Evolutionary conservation across 805 yeast species (phyloP), one percentile per base, ranked within the genome.

Genomic region (Wickerhamiella spandovensis): DNA sequence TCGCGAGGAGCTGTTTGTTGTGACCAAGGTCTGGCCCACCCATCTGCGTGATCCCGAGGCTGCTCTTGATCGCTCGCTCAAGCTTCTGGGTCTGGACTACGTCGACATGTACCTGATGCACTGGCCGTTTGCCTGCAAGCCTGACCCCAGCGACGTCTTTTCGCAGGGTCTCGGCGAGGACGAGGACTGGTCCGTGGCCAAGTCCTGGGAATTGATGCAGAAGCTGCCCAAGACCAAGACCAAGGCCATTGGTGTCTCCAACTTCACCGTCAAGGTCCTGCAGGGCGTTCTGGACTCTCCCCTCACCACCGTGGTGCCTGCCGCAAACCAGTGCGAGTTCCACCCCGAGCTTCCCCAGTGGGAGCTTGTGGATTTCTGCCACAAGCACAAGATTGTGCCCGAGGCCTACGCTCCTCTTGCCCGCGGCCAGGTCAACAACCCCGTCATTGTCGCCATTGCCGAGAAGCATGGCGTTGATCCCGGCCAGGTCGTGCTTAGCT

Each of bases 351-450:
- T 81, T 49, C 85, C 85, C 37, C 89, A 83, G 63, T 68, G 64
- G 10, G 79, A 79, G 53, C 69, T 84, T 54, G 63, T 74, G 43
- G 73, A 75, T 28, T 79, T 63, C 66, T 72, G 79, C 64, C 65
- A 70, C 48, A 62, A 65, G 22, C 67, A 82, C 50, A 76, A 72
- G 50, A 79, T 81, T 54, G 62, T 69, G 25, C 64, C 81, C 48
- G 82, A 82, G 61, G 92, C 90, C 7, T 85, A 83, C 65, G 78
- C 86, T 28, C 92, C 94, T 39, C 73, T 84, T 53, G 92, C 89
- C 6, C 69, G 81, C 2, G 61, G 68, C 18, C 72, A 78, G 48
- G 59, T 79, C 58, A 71, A 75, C 52, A 78, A 78, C 21, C 55
- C 69, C 15, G 72, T 81, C 3, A 51, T 67, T 30, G 67, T 74